Evolutionary conservation across 768 basidiomycete genomes (phyloP).

Genomic region (Mycena epipterygia): DNA sequence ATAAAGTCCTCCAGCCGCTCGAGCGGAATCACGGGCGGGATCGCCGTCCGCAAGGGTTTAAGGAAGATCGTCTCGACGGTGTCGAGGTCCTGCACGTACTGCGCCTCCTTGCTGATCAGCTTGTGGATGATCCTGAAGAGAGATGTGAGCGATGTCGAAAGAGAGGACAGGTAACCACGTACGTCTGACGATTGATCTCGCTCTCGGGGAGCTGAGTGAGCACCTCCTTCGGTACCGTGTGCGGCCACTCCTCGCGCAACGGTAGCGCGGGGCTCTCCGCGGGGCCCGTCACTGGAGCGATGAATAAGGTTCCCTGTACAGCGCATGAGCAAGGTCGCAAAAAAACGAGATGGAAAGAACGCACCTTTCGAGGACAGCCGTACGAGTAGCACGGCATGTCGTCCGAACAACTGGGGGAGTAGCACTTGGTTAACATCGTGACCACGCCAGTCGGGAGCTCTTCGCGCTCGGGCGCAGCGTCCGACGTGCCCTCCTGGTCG

Average conservation of each 20-base stretch:
- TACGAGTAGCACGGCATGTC: slow-evolving; percentile 87
- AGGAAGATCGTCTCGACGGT: slow-evolving; percentile 79
- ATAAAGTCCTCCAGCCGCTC: slow-evolving; percentile 86
- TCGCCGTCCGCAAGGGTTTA: slow-evolving; percentile 61
- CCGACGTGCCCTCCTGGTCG: slow-evolving; percentile 77
- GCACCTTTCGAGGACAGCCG: slow-evolving; percentile 75
- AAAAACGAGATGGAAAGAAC: background rate
- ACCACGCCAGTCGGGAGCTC: slow-evolving; percentile 90
- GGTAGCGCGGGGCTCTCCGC: slow-evolving; percentile 47
- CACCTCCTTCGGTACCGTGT: slow-evolving; percentile 58
- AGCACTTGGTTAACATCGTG: slow-evolving; percentile 92
- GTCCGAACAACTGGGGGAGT: slow-evolving; percentile 88
- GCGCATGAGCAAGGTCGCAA: background rate
- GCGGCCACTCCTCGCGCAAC: slow-evolving; percentile 59
- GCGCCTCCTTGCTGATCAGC: slow-evolving; percentile 89
- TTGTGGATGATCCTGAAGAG: slow-evolving; percentile 81
- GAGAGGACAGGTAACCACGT: slow-evolving; percentile 19
- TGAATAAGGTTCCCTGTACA: slow-evolving; percentile 9
- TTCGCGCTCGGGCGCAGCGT: slow-evolving; percentile 71
- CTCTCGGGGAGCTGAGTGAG: slow-evolving; percentile 70
- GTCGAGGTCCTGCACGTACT: slow-evolving; percentile 91
- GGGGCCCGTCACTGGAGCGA: slow-evolving; percentile 27
- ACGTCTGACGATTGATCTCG: slow-evolving; percentile 89
- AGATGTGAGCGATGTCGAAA: background rate
- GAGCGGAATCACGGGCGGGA: slow-evolving; percentile 60